A percentile compares a stretch with the other conserved stretches of the same genome.
These are phyloP conservation scores for Trichoderma koningiopsis DNA, from an alignment of 2,329 filamentous ascomycete species.

Conservation along the genomic window DNA sequence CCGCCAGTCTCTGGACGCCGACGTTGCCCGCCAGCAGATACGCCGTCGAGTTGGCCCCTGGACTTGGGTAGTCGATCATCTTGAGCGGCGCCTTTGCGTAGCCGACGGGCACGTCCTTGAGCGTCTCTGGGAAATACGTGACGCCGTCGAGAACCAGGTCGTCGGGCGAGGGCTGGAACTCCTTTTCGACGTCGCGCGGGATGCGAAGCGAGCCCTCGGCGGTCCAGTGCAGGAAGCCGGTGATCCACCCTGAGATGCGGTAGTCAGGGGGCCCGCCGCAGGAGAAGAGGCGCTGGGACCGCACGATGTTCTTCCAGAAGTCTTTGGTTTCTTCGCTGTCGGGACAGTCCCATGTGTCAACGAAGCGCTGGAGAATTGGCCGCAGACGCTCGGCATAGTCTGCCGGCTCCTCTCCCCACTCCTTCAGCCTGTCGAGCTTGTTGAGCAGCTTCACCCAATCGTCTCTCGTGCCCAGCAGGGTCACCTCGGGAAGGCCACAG, in stretches of 20 bases:
- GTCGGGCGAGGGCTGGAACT: background rate
- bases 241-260: constrained; percentile 51
- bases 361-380: constrained; percentile 50
- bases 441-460: constrained; percentile 47
- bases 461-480: constrained; percentile 41
- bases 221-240: constrained; percentile 51
- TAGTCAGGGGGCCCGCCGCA: constrained; percentile 40
- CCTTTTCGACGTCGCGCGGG: constrained; percentile 24
- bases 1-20: constrained; percentile 37
- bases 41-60: constrained; percentile 31
- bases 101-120: constrained; percentile 40
- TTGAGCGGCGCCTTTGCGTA: constrained; percentile 46
- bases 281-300: constrained; percentile 37
- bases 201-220: constrained; percentile 37
- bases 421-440: constrained; percentile 46
- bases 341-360: constrained; percentile 47
- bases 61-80: constrained; percentile 37
- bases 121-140: constrained; percentile 34
- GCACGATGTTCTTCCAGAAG: constrained; percentile 51
- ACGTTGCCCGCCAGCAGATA: constrained; percentile 45
- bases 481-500: constrained; percentile 49
- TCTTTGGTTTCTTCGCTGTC: constrained; percentile 36
- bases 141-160: constrained; percentile 35
- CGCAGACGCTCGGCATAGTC: constrained; percentile 44
- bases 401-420: constrained; percentile 48